Evolutionary conservation across 495 filamentous ascomycete species (phyloP).

Genomic region (Penicillium simplicissimum): DNA sequence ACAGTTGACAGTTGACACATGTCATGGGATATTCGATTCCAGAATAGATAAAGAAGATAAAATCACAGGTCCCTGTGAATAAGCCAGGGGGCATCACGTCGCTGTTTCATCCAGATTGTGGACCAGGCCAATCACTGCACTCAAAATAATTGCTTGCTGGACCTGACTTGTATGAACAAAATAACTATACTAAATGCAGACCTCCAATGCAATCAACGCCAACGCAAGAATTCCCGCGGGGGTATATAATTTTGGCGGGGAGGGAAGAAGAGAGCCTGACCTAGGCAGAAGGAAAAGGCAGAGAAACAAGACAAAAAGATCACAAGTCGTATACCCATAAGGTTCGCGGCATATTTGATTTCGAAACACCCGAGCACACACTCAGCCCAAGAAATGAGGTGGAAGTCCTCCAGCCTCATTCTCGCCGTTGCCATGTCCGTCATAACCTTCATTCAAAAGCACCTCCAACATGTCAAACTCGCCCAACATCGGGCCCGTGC

Average conservation of each 20-base stretch:
- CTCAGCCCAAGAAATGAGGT: constrained; percentile 25
- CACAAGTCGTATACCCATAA: constrained; percentile 4
- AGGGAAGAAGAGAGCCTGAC: too few species aligned
- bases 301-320: neutral
- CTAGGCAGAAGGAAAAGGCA: neutral
- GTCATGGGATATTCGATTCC: neutral
- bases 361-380: neutral
- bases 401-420: constrained; percentile 21
- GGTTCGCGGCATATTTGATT: neutral
- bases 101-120: constrained; percentile 25
- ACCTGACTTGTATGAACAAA: neutral
- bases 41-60: neutral
- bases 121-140: constrained; percentile 10
- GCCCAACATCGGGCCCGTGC: constrained; percentile 50
- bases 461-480: constrained; percentile 53
- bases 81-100: constrained; percentile 6
- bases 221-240: constrained; percentile 16
- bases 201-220: constrained; percentile 15
- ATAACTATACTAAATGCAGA: neutral
- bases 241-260: constrained; percentile 27
- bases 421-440: constrained; percentile 34
- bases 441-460: constrained; percentile 48
- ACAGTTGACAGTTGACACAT: too few species aligned
- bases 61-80: neutral
- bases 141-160: neutral